A percentile compares a stretch with the other conserved stretches of the same genome.
phyloP scores from a whole-genome alignment of 768 basidiomycete genomes.

The Lentinula lateritia region DNA sequence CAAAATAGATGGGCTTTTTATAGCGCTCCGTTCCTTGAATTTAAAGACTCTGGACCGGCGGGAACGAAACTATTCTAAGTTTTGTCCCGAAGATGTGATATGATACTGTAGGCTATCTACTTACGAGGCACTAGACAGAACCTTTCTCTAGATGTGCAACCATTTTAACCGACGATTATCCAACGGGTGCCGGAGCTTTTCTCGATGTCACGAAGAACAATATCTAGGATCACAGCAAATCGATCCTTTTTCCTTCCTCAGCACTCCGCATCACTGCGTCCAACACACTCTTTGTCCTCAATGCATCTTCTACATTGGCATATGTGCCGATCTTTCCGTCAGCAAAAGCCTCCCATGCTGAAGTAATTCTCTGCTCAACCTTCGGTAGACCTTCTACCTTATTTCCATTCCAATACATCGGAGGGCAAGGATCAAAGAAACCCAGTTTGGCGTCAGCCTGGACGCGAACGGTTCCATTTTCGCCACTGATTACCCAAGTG shows the following conservation, averaged over 20 bases:
- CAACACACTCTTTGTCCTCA: not conserved
- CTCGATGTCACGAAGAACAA: too few species aligned
- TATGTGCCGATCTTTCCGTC: not conserved
- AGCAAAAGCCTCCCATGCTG: not conserved
- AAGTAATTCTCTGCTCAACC: not conserved
- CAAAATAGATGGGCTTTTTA: too few species aligned
- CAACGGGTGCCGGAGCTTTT: too few species aligned
- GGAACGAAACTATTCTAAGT: too few species aligned
- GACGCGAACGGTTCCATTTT: not conserved
- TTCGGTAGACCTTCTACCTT: slow-evolving; percentile 13
- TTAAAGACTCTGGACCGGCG: too few species aligned
- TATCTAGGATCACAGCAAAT: not conserved
- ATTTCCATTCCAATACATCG: slow-evolving; percentile 26
- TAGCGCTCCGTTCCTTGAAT: too few species aligned
- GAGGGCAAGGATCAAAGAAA: slow-evolving; percentile 18
- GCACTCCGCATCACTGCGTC: not conserved
- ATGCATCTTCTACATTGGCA: not conserved
- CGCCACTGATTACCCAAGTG: slow-evolving; percentile 19
- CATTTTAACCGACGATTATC: too few species aligned
- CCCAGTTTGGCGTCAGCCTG: not conserved
- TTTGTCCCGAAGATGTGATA: too few species aligned
- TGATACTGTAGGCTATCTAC: too few species aligned
- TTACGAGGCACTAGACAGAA: too few species aligned
- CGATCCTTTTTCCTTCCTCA: not conserved
- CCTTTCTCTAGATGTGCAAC: too few species aligned